phyloP scores from a whole-genome alignment of 306 rosid genomes.

The Potentilla sterilis region DNA sequence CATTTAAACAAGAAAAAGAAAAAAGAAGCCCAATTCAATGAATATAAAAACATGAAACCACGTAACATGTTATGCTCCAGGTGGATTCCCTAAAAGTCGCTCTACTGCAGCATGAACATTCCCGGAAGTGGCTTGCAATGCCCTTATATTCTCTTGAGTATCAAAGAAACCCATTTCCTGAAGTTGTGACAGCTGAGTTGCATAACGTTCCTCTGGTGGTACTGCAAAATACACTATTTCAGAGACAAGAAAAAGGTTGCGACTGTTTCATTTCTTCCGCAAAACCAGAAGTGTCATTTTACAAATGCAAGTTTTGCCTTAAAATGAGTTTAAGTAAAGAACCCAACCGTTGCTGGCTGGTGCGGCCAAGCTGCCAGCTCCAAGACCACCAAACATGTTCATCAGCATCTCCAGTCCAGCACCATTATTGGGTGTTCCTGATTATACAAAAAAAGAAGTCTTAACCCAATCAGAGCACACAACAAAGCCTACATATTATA shows the following conservation, averaged over 20 bases:
- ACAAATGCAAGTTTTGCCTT: neutral
- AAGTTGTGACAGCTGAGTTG: conserved; percentile 58
- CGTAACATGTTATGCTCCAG: conserved; percentile 31
- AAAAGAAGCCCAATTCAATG: conserved; percentile 25
- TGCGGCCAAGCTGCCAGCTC: conserved; percentile 44
- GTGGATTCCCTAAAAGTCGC: conserved; percentile 59
- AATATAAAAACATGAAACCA: conserved; percentile 11
- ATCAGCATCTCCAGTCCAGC: conserved; percentile 51
- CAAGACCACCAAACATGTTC: conserved; percentile 68
- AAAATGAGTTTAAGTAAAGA: neutral
- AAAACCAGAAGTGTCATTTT: neutral
- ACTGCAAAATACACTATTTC: conserved; percentile 28
- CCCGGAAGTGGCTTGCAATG: conserved; percentile 59
- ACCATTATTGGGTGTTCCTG: conserved; percentile 41
- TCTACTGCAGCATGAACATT: conserved; percentile 67
- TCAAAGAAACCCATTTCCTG: conserved; percentile 70
- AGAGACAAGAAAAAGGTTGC: neutral
- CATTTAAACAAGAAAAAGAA: neutral
- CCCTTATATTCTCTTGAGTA: conserved; percentile 62
- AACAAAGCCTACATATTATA: neutral
- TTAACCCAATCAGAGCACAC: neutral
- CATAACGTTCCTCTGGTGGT: conserved; percentile 58
- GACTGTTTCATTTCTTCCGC: neutral
- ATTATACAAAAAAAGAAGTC: conserved; percentile 6
- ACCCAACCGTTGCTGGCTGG: conserved; percentile 48